Base-by-base conservation (phyloP, 2,329 filamentous ascomycete genomes). In the Venturia oleaginea region DNA sequence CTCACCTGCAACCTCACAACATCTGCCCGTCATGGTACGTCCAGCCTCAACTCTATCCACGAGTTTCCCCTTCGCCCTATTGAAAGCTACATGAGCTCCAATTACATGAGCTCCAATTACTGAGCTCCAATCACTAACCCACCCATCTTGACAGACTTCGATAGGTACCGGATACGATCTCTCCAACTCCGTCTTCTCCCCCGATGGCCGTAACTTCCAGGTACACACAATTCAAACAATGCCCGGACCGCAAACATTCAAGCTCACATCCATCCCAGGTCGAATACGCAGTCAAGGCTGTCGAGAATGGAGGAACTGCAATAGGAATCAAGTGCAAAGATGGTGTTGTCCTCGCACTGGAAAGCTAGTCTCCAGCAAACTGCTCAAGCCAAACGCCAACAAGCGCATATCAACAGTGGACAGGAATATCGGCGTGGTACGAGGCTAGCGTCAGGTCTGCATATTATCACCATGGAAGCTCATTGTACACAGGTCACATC, bases 131-230 rank as follows among this genome's bases (percentile, higher is more conserved):
- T n/a, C n/a, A n/a, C n/a, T n/a, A n/a, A n/a, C n/a, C n/a, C n/a
- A n/a, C 30, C 19, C 19, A 54, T 27, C 59, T n/a, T n/a, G 11
- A 61, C 51, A 99, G 94, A 99, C 94, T 74, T 99, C 94, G 75
- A 99, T 99, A 89, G 94, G 94, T 76, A 99, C 94, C 73, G 94
- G 94, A 75, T 99, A 99, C 82, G 94, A 99, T 86, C 89, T 99
- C 73, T 91, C 91, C 77, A 99, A 99, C 85, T 97, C 94, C 74
- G 95, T 97, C 82, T 99, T 97, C 84, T 97, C 94, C 60, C 94
- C 94, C 70, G 94, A 99, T 81, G 94, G 94, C 75, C 90, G 94
- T 72, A 99, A 99, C 79, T 99, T 99, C 79, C 94, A 99, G 80
- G 91, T 95, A 75, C 67, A 64, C 13, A 54, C 60, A 30, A 32